phyloP scores from a whole-genome alignment of 305 asterid species.

The Plantago coronopus region DNA sequence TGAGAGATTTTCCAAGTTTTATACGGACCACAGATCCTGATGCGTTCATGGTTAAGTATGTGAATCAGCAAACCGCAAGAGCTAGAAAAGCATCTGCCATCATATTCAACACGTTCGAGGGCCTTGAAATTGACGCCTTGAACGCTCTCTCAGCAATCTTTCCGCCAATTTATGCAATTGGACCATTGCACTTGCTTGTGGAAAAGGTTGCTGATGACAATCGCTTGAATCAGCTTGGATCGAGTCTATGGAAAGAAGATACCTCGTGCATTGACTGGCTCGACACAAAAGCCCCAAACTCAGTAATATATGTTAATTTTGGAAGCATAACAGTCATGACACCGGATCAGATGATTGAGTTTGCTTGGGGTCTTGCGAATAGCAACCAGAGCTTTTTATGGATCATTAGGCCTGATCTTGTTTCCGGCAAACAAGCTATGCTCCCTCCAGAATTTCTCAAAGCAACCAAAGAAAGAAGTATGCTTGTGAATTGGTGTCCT shows the following conservation, averaged over 20 bases:
- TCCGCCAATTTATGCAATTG: slow-evolving; percentile 48
- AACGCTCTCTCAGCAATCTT: slow-evolving; percentile 30
- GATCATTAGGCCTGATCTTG: slow-evolving; percentile 50
- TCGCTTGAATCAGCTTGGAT: slow-evolving; percentile 24
- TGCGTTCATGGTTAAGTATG: slow-evolving; percentile 20
- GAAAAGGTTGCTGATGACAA: slow-evolving; percentile 13
- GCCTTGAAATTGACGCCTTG: slow-evolving; percentile 31
- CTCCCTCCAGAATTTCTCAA: slow-evolving; percentile 34
- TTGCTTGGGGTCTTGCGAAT: slow-evolving; percentile 65
- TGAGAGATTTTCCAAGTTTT: slow-evolving; percentile 33
- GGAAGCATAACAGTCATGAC: slow-evolving; percentile 56
- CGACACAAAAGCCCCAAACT: slow-evolving; percentile 30
- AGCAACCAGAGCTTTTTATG: slow-evolving; percentile 42
- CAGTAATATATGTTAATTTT: slow-evolving; percentile 50
- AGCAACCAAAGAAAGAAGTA: slow-evolving; percentile 34
- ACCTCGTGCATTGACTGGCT: slow-evolving; percentile 48
- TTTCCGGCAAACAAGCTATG: slow-evolving; percentile 31
- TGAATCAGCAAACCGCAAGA: slow-evolving; percentile 9
- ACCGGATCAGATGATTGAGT: slow-evolving; percentile 38
- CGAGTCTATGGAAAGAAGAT: slow-evolving; percentile 64
- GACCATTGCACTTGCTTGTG: slow-evolving; percentile 44
- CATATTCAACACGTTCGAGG: slow-evolving; percentile 37
- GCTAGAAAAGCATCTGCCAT: slow-evolving; percentile 25
- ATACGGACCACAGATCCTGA: slow-evolving; percentile 19
- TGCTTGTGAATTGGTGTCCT: slow-evolving; percentile 46